Conservation (phyloP, 2,329 filamentous ascomycete genomes). For the Furcasterigmium furcatum region DNA sequence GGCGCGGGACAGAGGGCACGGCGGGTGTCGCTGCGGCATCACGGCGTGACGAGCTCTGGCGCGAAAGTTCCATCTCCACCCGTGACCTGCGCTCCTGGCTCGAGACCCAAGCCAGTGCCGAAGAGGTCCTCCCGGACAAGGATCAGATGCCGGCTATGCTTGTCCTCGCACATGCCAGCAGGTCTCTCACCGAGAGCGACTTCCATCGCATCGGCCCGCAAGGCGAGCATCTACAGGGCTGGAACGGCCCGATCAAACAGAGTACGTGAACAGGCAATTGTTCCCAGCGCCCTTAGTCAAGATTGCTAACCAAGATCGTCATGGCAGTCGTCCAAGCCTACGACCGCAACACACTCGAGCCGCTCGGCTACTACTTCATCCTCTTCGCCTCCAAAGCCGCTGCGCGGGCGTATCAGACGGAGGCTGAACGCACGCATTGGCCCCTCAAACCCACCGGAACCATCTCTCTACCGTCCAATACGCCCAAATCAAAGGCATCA, state of each 20-base stretch:
- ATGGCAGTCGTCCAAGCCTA: slow-evolving; percentile 58
- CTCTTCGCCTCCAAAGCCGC: slow-evolving; percentile 60
- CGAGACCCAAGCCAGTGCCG: slow-evolving; percentile 4
- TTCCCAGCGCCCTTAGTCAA: not conserved
- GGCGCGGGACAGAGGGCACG: too few relatives aligned
- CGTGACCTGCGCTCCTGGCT: slow-evolving; percentile 11
- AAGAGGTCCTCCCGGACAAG: not conserved
- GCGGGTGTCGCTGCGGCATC: too few relatives aligned
- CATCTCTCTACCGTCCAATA: not conserved
- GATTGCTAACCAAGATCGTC: not conserved
- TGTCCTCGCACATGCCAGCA: slow-evolving; percentile 55
- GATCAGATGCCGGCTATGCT: slow-evolving; percentile 34
- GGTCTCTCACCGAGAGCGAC: slow-evolving; percentile 61
- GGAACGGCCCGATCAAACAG: slow-evolving; percentile 61
- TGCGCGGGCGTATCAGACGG: slow-evolving; percentile 58
- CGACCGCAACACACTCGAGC: slow-evolving; percentile 59
- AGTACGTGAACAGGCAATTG: slow-evolving; percentile 28
- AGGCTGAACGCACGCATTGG: slow-evolving; percentile 32
- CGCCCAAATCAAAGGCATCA: slow-evolving; percentile 9
- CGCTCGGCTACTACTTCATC: slow-evolving; percentile 64
- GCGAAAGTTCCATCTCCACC: not conserved
- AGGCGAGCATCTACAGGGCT: slow-evolving; percentile 63
- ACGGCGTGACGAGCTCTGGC: too few relatives aligned
- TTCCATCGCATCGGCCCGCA: slow-evolving; percentile 65
- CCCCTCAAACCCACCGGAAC: slow-evolving; percentile 33